Conservation (phyloP, 345 rosid species). For the Syzygium jambos region DNA sequence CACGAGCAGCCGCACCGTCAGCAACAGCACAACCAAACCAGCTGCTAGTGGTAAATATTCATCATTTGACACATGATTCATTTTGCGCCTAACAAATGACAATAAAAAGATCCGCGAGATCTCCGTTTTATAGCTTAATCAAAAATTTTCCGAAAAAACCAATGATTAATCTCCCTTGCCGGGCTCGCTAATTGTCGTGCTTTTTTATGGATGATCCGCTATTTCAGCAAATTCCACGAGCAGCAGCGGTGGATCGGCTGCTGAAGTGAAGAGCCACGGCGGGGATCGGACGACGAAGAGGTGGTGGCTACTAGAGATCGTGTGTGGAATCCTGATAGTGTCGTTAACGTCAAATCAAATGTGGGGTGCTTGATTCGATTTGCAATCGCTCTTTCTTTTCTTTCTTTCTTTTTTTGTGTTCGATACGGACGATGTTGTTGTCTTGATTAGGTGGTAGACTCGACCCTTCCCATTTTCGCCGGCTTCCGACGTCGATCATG, state of each 20-base stretch:
- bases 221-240: not conserved
- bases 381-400: not conserved
- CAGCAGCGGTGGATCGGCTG: not conserved
- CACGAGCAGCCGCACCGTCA: not conserved
- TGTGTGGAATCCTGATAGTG: not conserved
- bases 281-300: not conserved
- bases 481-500: not conserved
- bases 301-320: not conserved
- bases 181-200: not conserved
- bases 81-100: not conserved
- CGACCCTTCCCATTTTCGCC: not conserved
- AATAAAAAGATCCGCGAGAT: not conserved
- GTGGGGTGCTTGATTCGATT: not conserved
- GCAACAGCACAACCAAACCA: not conserved
- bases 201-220: not conserved
- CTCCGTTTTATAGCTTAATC: not conserved
- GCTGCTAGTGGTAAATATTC: not conserved
- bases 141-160: not conserved
- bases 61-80: not conserved
- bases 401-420: not conserved
- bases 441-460: not conserved
- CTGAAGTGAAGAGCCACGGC: not conserved
- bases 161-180: not conserved
- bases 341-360: not conserved
- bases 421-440: not conserved